Percentiles rank a stretch among this genome's conserved stretches.
Evolutionary conservation across 2,329 filamentous ascomycete species (phyloP).

Genomic region (Arthrobotrys iridis): DNA sequence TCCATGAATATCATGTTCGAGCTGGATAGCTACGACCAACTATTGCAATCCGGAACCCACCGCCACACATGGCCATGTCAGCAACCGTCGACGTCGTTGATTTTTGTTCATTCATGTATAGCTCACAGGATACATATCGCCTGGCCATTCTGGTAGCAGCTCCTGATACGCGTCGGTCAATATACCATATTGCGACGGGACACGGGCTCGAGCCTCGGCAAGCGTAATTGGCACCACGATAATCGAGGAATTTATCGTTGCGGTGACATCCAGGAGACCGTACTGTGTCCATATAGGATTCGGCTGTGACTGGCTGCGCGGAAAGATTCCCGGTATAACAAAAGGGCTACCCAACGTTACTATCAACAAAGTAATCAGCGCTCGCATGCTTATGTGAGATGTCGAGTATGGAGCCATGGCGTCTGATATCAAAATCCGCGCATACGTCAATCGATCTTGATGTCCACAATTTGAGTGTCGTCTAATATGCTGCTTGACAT

Average conservation of each 20-base stretch:
- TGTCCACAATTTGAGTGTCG: not conserved
- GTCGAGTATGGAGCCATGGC: not conserved
- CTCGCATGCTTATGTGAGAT: not conserved
- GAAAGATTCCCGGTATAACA: not conserved
- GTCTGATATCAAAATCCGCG: too few species aligned
- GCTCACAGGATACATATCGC: conserved; percentile 66
- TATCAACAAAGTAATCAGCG: not conserved
- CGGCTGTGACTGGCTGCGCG: conserved; percentile 59
- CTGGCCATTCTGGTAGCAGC: conserved; percentile 66
- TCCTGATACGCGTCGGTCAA: conserved; percentile 65
- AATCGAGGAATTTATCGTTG: conserved; percentile 68
- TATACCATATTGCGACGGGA: conserved; percentile 66
- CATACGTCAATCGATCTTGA: not conserved
- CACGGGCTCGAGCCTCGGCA: conserved; percentile 63
- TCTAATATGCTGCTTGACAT: too few species aligned
- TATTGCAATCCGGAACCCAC: too few species aligned
- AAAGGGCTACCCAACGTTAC: not conserved
- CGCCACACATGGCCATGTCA: too few species aligned
- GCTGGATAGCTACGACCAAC: conserved; percentile 64
- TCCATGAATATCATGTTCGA: conserved; percentile 67
- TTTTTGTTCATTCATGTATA: not conserved
- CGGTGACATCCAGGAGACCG: conserved; percentile 64
- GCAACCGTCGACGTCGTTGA: not conserved
- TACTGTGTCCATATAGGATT: conserved; percentile 66
- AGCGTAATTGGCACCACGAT: conserved; percentile 67